These are phyloP conservation scores for Hibiscus mutabilis DNA, from an alignment of 345 rosid species.

Conservation along the genomic window DNA sequence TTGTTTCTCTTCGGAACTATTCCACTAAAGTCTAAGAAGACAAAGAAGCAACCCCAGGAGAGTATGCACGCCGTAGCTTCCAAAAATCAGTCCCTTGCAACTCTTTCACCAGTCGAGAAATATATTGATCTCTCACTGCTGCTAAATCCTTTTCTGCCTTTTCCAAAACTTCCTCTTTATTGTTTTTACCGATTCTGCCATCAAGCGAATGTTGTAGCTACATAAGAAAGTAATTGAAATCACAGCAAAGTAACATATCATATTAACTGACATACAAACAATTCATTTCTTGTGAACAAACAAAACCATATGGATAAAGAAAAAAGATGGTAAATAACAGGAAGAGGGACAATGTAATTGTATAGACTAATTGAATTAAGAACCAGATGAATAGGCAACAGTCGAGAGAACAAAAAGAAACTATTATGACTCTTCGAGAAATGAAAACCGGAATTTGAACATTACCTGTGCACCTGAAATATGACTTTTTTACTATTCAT, in stretches of 20 bases:
- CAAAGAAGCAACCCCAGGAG: conserved; percentile 70
- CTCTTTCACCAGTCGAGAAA: conserved; percentile 68
- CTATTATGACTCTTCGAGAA: neutral
- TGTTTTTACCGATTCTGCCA: conserved; percentile 59
- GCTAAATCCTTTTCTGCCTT: conserved; percentile 84
- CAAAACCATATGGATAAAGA: neutral
- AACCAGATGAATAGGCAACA: neutral
- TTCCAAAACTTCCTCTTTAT: conserved; percentile 62
- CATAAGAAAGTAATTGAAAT: neutral
- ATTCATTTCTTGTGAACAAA: neutral
- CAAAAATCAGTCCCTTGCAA: conserved; percentile 83
- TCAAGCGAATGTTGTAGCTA: conserved; percentile 3
- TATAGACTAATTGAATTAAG: neutral
- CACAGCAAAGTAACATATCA: neutral
- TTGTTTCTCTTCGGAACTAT: neutral
- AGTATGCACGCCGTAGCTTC: conserved; percentile 85
- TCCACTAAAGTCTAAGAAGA: neutral
- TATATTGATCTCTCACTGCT: conserved; percentile 48
- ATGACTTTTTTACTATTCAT: conserved; percentile 92
- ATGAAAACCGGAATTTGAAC: neutral
- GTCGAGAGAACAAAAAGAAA: neutral
- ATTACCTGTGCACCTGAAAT: conserved; percentile 93
- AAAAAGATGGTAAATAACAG: neutral
- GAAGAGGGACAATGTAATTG: neutral
- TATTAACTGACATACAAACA: neutral